Evolutionary conservation across 176 grass and related monocot species (phyloP).

Genomic region (Cenchrus purpureus): DNA sequence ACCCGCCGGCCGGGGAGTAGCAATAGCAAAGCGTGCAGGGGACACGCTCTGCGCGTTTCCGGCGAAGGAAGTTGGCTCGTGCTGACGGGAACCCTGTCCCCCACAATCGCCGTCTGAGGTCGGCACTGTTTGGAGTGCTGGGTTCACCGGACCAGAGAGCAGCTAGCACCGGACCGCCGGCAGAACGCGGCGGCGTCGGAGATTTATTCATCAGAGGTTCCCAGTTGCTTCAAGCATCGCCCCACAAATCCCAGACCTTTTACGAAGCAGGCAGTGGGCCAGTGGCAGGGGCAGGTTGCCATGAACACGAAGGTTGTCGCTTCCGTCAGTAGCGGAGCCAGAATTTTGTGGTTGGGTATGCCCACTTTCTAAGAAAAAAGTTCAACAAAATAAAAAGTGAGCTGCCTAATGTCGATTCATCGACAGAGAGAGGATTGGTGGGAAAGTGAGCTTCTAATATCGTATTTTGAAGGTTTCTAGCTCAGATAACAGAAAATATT

Average conservation of each 20-base stretch:
- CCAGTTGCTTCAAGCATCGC: background rate
- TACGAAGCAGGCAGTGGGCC: background rate
- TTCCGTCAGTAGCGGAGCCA: background rate
- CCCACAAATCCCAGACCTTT: background rate
- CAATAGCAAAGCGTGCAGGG: slow-evolving; percentile 24
- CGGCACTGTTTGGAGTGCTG: background rate
- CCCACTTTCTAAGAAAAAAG: too few relatives aligned
- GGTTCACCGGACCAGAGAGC: too few relatives aligned
- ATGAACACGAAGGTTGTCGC: background rate
- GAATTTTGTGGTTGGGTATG: too few relatives aligned
- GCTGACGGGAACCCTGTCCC: slow-evolving; percentile 20
- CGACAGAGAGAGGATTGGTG: too few relatives aligned
- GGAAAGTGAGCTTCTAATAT: too few relatives aligned
- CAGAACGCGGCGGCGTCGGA: background rate
- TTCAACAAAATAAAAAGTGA: too few relatives aligned
- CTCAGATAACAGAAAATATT: too few relatives aligned
- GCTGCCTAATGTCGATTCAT: too few relatives aligned
- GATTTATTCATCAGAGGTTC: background rate
- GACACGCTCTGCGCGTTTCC: slow-evolving; percentile 10
- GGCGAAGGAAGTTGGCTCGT: slow-evolving; percentile 24
- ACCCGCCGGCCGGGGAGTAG: background rate
- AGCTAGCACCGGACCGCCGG: too few relatives aligned
- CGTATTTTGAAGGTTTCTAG: too few relatives aligned
- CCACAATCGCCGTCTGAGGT: background rate
- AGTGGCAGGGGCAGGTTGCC: background rate